Percentiles rank a stretch among this genome's conserved stretches.
These are phyloP conservation scores for Talaromyces sp. DNA, from an alignment of 2,329 filamentous ascomycete genomes.

Conservation along the genomic window DNA sequence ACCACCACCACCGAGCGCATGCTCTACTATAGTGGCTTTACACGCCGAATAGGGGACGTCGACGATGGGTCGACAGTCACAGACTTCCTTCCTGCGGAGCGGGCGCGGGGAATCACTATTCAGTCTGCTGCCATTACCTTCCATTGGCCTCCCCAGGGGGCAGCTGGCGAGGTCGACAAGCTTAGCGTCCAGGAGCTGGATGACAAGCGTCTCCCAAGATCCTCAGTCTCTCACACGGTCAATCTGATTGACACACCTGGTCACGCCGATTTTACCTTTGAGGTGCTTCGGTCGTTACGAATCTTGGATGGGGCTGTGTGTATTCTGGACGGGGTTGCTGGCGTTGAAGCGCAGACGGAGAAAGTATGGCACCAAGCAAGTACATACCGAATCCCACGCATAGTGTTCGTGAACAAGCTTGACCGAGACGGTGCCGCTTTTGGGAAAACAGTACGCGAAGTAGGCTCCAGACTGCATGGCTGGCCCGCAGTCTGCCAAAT, in stretches of 20 bases:
- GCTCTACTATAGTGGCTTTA: conserved; percentile 93
- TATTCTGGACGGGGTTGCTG: conserved; percentile 85
- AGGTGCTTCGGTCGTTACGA: conserved; percentile 84
- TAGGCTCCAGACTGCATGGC: conserved; percentile 70
- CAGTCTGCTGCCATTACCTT: conserved; percentile 97
- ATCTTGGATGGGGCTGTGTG: conserved; percentile 89
- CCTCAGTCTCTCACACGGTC: conserved; percentile 61
- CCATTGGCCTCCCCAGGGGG: conserved; percentile 67
- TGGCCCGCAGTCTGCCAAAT: conserved; percentile 94
- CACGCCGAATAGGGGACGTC: conserved; percentile 84
- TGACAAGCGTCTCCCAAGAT: conserved; percentile 44
- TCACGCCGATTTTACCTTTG: conserved; percentile 95
- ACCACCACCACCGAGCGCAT: conserved; percentile 98
- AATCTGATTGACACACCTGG: conserved; percentile 96
- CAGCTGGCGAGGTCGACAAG: conserved; percentile 14
- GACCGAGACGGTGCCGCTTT: conserved; percentile 80
- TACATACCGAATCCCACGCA: conserved; percentile 75
- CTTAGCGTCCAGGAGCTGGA: conserved; percentile 18
- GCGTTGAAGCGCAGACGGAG: conserved; percentile 95
- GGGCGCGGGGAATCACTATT: conserved; percentile 91
- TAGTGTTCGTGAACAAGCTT: conserved; percentile 80
- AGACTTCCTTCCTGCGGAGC: conserved; percentile 90
- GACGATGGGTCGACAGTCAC: conserved; percentile 96
- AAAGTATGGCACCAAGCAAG: conserved; percentile 92
- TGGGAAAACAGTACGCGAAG: conserved; percentile 77